Conservation (phyloP, 441 rosid species). For the Brassica hybrid region DNA sequence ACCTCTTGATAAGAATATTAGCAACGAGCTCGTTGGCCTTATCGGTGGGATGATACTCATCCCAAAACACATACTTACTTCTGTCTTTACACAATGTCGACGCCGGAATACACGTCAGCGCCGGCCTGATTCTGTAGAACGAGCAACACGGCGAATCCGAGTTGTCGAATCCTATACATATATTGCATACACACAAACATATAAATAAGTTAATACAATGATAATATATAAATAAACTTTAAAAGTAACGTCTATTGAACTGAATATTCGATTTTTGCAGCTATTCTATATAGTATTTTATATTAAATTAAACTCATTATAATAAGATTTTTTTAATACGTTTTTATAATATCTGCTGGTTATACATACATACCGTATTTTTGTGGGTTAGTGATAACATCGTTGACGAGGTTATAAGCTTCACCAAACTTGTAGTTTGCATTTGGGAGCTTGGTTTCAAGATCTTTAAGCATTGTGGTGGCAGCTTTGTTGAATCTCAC, state of each 20-base stretch:
- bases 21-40: slow-evolving; percentile 83
- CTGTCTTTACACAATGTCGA: slow-evolving; percentile 83
- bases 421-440: slow-evolving; percentile 76
- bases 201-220: background rate
- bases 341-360: no score
- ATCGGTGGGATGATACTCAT: slow-evolving; percentile 92
- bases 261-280: background rate
- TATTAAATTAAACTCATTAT: no score
- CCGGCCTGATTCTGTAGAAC: slow-evolving; percentile 77
- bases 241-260: background rate
- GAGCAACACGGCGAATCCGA: slow-evolving; percentile 95
- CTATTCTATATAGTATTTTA: background rate
- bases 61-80: slow-evolving; percentile 81
- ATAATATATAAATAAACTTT: background rate
- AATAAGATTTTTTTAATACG: no score
- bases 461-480: slow-evolving; percentile 47
- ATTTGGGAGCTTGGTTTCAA: slow-evolving; percentile 57
- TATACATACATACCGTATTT: slow-evolving; percentile 64
- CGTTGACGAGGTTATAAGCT: slow-evolving; percentile 76
- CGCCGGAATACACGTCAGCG: slow-evolving; percentile 82
- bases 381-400: slow-evolving; percentile 68
- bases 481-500: slow-evolving; percentile 71
- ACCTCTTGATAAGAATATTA: slow-evolving; percentile 69
- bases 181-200: slow-evolving; percentile 26
- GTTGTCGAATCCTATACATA: slow-evolving; percentile 68